Evolutionary conservation across 2,329 filamentous ascomycete species (phyloP), one percentile per base, ranked within the genome.

Genomic region (Aureobasidium pullulans): DNA sequence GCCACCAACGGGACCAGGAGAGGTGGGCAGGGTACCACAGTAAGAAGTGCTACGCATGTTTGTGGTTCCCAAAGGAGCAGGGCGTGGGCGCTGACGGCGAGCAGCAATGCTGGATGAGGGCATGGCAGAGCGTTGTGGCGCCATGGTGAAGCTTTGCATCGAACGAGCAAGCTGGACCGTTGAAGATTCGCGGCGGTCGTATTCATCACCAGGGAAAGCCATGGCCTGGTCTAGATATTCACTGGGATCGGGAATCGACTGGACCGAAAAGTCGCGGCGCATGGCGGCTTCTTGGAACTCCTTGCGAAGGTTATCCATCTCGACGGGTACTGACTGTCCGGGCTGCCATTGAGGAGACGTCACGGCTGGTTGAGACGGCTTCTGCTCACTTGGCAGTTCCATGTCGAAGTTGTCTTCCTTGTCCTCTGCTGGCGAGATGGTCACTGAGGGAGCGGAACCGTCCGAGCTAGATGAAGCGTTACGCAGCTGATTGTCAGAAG

Each of bases 1-100:
- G 15, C 63, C 87, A 81, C 67, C 88, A 64, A 59, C 44, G 13
- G 66, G 65, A 34, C 64, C 63, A 2, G 75, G 72, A 40, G 77
- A 70, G 61, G 73, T 72, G 28, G 70, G 69, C 70, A 75, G 70
- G 8, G 71, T 68, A 43, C 70, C 69, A 31, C 69, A 72, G 65
- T 76, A 76, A 0, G 75, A 76, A 36, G 69, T 73, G 64, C 74
- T 79, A 64, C 70, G 69, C 60, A 70, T 67, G 47, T 70, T 74
- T 63, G 62, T 75, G 52, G 67, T 70, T 63, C 66, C 75, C 62
- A 73, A 69, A 57, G 70, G 75, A 61, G 72, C 73, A 61, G 70
- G 75, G 19, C 68, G 70, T 13, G 67, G 68, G 57, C 73, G 71
- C 46, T 76, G 75, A 50, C 75, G 66, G 23, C 75, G 67, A 6